Evolutionary conservation across 2,329 filamentous ascomycete species (phyloP).

Genomic region (Colletotrichum sp.): DNA sequence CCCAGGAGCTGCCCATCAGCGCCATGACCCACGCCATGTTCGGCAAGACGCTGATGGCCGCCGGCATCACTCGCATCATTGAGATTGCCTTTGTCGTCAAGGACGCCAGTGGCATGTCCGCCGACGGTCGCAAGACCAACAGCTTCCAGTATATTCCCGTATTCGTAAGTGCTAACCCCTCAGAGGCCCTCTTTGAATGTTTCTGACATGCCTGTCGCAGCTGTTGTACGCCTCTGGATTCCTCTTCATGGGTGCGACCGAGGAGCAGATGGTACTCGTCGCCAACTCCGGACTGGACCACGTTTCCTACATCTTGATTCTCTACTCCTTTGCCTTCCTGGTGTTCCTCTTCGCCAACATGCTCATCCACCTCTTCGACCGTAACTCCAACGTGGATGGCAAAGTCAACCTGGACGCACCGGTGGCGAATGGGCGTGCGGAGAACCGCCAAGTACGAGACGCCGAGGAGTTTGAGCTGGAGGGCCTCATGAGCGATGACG

Average conservation of each 20-base stretch:
- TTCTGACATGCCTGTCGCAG: constrained; percentile 45
- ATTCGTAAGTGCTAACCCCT: constrained; percentile 52
- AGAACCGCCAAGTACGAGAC: constrained; percentile 68
- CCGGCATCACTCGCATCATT: constrained; percentile 82
- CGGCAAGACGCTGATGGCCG: constrained; percentile 94
- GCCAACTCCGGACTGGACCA: constrained; percentile 79
- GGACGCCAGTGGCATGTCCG: constrained; percentile 69
- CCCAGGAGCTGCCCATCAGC: constrained; percentile 83
- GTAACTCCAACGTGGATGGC: constrained; percentile 47
- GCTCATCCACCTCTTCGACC: constrained; percentile 84
- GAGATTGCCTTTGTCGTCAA: constrained; percentile 88
- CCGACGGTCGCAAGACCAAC: constrained; percentile 73
- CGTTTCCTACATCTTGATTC: constrained; percentile 89
- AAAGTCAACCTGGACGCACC: constrained; percentile 39
- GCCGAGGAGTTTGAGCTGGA: constrained; percentile 88
- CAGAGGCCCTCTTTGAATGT: background rate
- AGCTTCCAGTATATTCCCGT: constrained; percentile 61
- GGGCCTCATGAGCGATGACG: constrained; percentile 82
- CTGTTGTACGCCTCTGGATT: constrained; percentile 92
- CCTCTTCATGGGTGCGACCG: constrained; percentile 96
- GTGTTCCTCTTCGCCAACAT: constrained; percentile 91
- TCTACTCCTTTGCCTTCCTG: constrained; percentile 89
- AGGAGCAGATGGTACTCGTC: constrained; percentile 90
- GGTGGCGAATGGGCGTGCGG: constrained; percentile 37
- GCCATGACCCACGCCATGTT: constrained; percentile 89